Conservation (phyloP, 768 basidiomycete species). For the Phylloporus sp. region DNA sequence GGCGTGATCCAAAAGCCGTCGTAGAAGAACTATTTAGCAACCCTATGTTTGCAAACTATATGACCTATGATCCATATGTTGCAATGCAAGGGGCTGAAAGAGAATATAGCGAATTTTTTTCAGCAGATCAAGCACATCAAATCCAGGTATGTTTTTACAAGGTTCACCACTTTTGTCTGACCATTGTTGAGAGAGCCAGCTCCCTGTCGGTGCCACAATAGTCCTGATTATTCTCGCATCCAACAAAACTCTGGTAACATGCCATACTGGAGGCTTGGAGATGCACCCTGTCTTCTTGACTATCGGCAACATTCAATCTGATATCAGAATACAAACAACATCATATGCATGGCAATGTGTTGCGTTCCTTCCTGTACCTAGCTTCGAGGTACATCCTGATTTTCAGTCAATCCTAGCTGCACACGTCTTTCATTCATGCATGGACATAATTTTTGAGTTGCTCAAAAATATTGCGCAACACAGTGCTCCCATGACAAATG, state of each 20-base stretch:
- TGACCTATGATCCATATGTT: not conserved
- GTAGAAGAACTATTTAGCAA: not conserved
- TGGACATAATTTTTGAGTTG: slow-evolving; percentile 27
- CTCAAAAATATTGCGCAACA: slow-evolving; percentile 26
- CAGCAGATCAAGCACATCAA: not conserved
- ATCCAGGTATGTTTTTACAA: not conserved
- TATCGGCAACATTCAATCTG: slow-evolving; percentile 7
- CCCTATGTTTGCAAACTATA: not conserved
- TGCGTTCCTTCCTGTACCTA: slow-evolving; percentile 28
- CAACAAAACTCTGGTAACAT: slow-evolving; percentile 15
- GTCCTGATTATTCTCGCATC: slow-evolving; percentile 15
- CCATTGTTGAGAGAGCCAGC: not conserved
- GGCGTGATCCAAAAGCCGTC: not conserved
- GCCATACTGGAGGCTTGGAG: not conserved
- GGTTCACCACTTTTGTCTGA: not conserved
- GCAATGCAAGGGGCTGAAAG: not conserved
- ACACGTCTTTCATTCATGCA: slow-evolving; percentile 27
- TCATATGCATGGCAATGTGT: slow-evolving; percentile 12
- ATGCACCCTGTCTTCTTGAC: slow-evolving; percentile 12
- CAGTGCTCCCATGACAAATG: slow-evolving; percentile 27
- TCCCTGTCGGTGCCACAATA: slow-evolving; percentile 9
- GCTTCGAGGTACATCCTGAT: slow-evolving; percentile 19
- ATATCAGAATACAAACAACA: slow-evolving; percentile 1
- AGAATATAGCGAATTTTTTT: not conserved
- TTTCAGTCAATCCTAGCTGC: slow-evolving; percentile 22